Conservation (phyloP, 1,284 basidiomycete species). For the Coniferiporia weirii region DNA sequence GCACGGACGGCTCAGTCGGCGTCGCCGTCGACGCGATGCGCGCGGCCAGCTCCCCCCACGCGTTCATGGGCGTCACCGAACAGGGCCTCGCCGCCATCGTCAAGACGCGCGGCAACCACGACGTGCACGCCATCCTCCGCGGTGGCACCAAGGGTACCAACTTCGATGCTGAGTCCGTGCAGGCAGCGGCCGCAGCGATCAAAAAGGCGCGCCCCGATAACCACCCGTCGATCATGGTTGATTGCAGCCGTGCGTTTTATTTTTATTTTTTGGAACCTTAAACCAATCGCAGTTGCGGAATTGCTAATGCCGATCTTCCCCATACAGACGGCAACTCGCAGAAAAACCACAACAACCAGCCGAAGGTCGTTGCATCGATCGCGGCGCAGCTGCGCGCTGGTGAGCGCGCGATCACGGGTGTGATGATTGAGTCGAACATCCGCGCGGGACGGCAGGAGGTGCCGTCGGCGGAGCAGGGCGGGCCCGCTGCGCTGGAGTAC, state of each 20-base stretch:
- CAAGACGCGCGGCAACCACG: slow-evolving; percentile 88
- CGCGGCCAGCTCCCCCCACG: slow-evolving; percentile 86
- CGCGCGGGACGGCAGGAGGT: slow-evolving; percentile 85
- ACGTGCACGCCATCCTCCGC: slow-evolving; percentile 91
- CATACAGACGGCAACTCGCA: slow-evolving; percentile 80
- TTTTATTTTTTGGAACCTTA: no score
- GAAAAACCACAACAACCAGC: slow-evolving; percentile 90
- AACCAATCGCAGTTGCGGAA: not conserved
- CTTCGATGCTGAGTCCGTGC: slow-evolving; percentile 72
- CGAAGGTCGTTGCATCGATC: slow-evolving; percentile 73
- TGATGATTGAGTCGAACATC: slow-evolving; percentile 96
- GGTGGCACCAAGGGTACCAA: slow-evolving; percentile 89
- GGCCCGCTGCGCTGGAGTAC: slow-evolving; percentile 64
- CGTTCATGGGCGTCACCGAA: slow-evolving; percentile 97
- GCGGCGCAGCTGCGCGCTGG: slow-evolving; percentile 77
- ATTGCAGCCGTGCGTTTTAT: slow-evolving; percentile 71
- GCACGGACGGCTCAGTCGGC: slow-evolving; percentile 84
- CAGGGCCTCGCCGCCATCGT: slow-evolving; percentile 95
- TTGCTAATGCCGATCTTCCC: not conserved
- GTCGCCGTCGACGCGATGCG: slow-evolving; percentile 97
- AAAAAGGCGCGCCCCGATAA: slow-evolving; percentile 59
- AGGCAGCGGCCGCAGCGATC: slow-evolving; percentile 65
- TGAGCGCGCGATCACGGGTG: slow-evolving; percentile 80
- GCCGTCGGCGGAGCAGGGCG: slow-evolving; percentile 41
- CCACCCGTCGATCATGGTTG: slow-evolving; percentile 79